Base-by-base conservation (phyloP, 176 grass and related monocot genomes). In the Triticum urartu region DNA sequence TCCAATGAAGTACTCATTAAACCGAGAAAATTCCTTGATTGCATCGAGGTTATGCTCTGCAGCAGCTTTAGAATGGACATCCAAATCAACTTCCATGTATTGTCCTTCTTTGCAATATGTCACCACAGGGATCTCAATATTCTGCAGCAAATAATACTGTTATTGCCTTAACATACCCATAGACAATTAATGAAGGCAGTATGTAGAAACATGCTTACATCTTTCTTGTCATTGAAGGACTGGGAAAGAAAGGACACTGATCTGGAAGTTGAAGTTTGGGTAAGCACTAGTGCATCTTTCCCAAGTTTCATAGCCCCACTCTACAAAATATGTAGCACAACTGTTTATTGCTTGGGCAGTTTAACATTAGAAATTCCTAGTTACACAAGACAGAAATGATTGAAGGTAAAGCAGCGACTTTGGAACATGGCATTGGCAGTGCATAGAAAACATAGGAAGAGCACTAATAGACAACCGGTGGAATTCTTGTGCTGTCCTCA, bases 1-100 rank as follows among this genome's bases (percentile, higher is more conserved):
- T 92, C 92, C 95, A 86, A 97, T 88, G 42, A 91, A 93, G 90
- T 97, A 97, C 75, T 97, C 95, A 5, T 97, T 97, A 45, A 94
- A 97, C 11, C 89, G 91, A 64, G 95, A 97, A 75, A 89, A 93
- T 38, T 93, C 89, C 87, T 94, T 97, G 36, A 97, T 91, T 30
- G 89, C 90, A 59, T 82, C 86, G 76, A 97, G 54, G 77, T 89
- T 91, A 77, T 92, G 93, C 67, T 89, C 77, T 25, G 90, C 89
- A 54, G 81, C 86, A 36, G 79, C 81, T 81, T 97, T 83, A 79
- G 92, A 93, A 39, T 97, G 92, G 75, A 97, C 50, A 78, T 33
- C 85, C 58, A 79, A 93, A 88, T 97, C 95, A 80, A 93, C 56
- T 85, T 97, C 95, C 95, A 97, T 97, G 78, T 89, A 97, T 38